Conservation (phyloP, 2,329 filamentous ascomycete species). For the Cadophora sp. region DNA sequence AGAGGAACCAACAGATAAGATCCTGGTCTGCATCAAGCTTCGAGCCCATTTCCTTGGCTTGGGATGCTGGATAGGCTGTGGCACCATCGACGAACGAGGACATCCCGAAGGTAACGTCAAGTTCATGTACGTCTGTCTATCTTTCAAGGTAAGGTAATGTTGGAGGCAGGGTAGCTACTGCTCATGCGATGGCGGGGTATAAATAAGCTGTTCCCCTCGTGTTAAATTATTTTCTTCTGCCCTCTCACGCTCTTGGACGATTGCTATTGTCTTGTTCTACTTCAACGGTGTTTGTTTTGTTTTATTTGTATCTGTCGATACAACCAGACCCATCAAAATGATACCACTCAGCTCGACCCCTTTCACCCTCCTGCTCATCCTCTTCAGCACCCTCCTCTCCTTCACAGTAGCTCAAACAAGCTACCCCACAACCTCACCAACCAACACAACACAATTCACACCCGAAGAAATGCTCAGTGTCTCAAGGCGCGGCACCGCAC, state of each 20-base stretch:
- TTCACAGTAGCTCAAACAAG: slow-evolving; percentile 7
- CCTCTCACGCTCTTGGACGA: slow-evolving; percentile 21
- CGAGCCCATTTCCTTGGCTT: slow-evolving; percentile 1
- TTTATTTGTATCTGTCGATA: not conserved
- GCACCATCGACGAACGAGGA: not conserved
- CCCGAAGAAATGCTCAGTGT: slow-evolving; percentile 78
- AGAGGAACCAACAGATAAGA: slow-evolving; percentile 2
- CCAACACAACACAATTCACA: slow-evolving; percentile 56
- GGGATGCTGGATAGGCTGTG: not conserved
- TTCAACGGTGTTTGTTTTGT: not conserved
- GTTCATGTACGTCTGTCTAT: not conserved
- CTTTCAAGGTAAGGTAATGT: slow-evolving; percentile 4
- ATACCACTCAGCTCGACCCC: not conserved
- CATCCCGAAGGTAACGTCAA: not conserved
- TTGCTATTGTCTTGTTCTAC: not conserved
- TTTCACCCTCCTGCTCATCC: not conserved
- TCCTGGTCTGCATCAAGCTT: slow-evolving; percentile 17
- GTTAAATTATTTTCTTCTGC: not conserved
- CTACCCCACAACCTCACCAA: slow-evolving; percentile 11
- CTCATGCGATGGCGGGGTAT: slow-evolving; percentile 11
- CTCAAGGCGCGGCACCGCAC: slow-evolving; percentile 70
- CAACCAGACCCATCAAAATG: slow-evolving; percentile 9
- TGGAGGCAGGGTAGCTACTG: slow-evolving; percentile 2
- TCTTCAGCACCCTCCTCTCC: not conserved
- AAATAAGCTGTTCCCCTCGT: slow-evolving; percentile 21